Evolutionary conservation across 306 rosid genomes (phyloP), one percentile per base, ranked within the genome.

Genomic region (Trifolium pratense): DNA sequence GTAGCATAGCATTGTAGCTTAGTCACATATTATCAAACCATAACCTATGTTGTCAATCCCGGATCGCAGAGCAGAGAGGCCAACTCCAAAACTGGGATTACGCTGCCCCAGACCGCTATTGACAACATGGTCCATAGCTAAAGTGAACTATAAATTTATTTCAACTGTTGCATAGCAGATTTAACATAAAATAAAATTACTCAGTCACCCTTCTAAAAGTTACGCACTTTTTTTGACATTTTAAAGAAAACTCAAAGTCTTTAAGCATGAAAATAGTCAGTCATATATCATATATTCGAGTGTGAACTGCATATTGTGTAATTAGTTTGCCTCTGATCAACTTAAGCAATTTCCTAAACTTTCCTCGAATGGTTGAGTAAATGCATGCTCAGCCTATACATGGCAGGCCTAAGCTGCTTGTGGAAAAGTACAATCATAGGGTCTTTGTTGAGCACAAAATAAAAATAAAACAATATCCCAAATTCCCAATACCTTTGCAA

Each of bases 401-500:
- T 65, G 51, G 57, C 37, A 72, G 74, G 18, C 65, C 73, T 32
- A 78, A 39, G 55, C 56, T 45, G 48, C 26, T 66, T 29, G 46
- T 51, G 78, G 59, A 77, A 59, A 76, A 39, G 65, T 72, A 26
- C 74, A 63, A 70, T 70, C 45, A 11, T 36, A 55, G 17, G 14
- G 52, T 52, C 59, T 31, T 68, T 40, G 37, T 66, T 70, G 73
- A 53, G 56, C 23, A 66, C 63, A 74, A 77, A 74, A 63, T 12
- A 52, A 64, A 65, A 18, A 25, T 9, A 82, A 46, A 78, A 80
- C 45, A 73, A 57, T 71, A 66, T 68, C 43, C n/a, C n/a, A n/a
- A n/a, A n/a, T n/a, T n/a, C n/a, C n/a, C 23, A 57, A 76, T 85
- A 94, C 99, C 96, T 94, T 94, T 52, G 96, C 87, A 78, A 94